Percentiles rank a stretch among this genome's conserved stretches.
Conservation (phyloP, 495 filamentous ascomycete genomes). For the Tuber indicum region DNA sequence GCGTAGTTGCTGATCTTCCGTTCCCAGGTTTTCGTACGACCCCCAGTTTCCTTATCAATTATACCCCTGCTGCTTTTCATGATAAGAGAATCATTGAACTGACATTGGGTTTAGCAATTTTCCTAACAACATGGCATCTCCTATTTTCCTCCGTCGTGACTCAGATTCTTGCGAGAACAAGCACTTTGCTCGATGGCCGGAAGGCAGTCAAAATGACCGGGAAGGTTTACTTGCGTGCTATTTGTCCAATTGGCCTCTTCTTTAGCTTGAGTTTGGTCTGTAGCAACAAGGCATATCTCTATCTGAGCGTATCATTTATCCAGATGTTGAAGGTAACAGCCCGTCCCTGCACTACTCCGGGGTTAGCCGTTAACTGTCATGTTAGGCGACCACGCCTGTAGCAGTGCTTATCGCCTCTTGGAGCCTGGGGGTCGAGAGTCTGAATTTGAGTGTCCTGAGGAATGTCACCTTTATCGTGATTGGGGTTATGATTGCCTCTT, state of each 20-base stretch:
- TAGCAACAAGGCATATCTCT: conserved; percentile 86
- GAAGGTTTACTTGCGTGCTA: conserved; percentile 78
- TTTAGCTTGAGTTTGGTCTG: conserved; percentile 93
- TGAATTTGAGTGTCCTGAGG: conserved; percentile 55
- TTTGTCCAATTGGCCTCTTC: conserved; percentile 86
- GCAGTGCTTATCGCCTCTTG: conserved; percentile 70
- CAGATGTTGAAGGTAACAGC: conserved; percentile 84
- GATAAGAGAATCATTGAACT: background rate
- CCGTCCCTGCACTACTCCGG: conserved; percentile 35
- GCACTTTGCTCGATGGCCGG: conserved; percentile 78
- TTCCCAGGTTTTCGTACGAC: conserved; percentile 45
- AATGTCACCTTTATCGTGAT: conserved; percentile 69
- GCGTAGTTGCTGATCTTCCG: conserved; percentile 6
- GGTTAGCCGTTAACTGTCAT: conserved; percentile 8
- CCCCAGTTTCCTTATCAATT: conserved; percentile 2
- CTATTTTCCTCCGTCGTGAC: conserved; percentile 83
- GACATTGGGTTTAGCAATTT: conserved; percentile 46
- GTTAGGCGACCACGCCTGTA: conserved; percentile 80
- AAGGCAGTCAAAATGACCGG: conserved; percentile 93
- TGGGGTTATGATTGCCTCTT: conserved; percentile 65
- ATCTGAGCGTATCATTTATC: conserved; percentile 88
- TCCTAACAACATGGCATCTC: conserved; percentile 92
- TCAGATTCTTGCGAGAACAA: conserved; percentile 78
- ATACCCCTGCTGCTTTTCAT: background rate
- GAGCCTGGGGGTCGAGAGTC: conserved; percentile 56